Evolutionary conservation across 164 flowering plant species (phyloP), one percentile per base, ranked within the genome.

Genomic region (Tinospora cordifolia): DNA sequence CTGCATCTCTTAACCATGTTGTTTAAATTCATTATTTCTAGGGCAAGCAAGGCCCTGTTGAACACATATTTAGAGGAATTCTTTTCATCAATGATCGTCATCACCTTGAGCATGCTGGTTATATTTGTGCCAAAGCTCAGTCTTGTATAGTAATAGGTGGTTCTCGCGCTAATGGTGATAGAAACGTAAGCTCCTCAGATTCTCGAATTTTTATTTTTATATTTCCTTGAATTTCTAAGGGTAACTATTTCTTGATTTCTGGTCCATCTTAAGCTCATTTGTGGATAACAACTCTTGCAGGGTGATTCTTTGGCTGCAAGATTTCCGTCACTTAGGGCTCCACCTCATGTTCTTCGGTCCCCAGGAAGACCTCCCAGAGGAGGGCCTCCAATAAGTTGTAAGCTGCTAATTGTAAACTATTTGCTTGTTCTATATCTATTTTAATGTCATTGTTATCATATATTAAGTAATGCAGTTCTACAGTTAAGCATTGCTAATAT

Each of bases 21-120:
- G 2, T 63, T 14, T 0, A 54, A 63, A 63, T 54, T 30, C 54
- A 9, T 46, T 54, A 17, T 62, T 30, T 17, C 64, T 71, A 95
- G 99, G 99, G 96, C 24, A 92, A 91, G 75, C 98, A 89, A 85
- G 99, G 99, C 68, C 96, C 98, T 34, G 96, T 95, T 27, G 96
- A 91, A 65, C 98, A 92, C 79, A 91, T 95, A 59, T 87, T 76
- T 70, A 85, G 80, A 80, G 96, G 99, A 66, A 70, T 92, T 54
- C 64, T 95, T 75, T 95, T 95, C 79, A 83, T 95, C 24, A 82
- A 78, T 81, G 98, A 95, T 71, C 90, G 98, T 24, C 98, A 92
- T 85, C 97, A 95, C 74, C 90, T 91, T 66, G 98, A 95, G 82
- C 96, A 95, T 84, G 97, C 97, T 71, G 99, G 99, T 36, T 95